phyloP scores from a whole-genome alignment of 768 basidiomycete genomes.

The Lactifluus echinatus region DNA sequence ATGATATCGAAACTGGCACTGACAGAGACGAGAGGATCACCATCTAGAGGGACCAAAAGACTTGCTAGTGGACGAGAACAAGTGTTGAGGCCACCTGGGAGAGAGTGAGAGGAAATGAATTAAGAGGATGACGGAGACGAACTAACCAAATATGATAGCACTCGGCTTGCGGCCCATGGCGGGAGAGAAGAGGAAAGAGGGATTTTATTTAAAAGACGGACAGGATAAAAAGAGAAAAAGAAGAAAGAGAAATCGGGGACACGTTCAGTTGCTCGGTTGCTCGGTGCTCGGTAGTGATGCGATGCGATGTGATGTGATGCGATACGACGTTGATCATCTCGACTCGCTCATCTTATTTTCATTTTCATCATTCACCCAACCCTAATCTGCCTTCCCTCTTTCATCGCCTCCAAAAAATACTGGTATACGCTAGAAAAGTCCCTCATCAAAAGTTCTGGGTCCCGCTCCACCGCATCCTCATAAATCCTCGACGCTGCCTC shows the following conservation, averaged over 20 bases:
- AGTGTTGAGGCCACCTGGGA: slow-evolving; percentile 71
- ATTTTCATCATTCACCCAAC: not conserved
- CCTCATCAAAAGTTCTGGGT: slow-evolving; percentile 53
- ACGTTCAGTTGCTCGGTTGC: not conserved
- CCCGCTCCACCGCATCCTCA: slow-evolving; percentile 38
- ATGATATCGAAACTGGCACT: slow-evolving; percentile 24
- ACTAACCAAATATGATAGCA: slow-evolving; percentile 71
- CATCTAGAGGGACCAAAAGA: slow-evolving; percentile 57
- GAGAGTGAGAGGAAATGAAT: not conserved
- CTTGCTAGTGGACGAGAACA: slow-evolving; percentile 64
- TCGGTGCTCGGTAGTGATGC: not conserved
- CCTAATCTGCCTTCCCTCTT: slow-evolving; percentile 3
- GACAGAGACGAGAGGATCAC: slow-evolving; percentile 66
- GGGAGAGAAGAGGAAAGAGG: not conserved
- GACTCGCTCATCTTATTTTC: no score
- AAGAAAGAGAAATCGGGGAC: not conserved
- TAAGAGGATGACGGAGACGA: not conserved
- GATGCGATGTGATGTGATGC: not conserved
- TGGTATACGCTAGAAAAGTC: slow-evolving; percentile 81
- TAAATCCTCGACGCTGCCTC: slow-evolving; percentile 59
- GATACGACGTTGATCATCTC: no score
- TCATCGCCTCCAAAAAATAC: slow-evolving; percentile 37
- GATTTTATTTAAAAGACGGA: not conserved
- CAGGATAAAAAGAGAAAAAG: not conserved
- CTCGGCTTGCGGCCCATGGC: slow-evolving; percentile 45